Percentiles rank a stretch among this genome's conserved stretches.
Evolutionary conservation across 805 yeast genomes (phyloP).

Genomic region (Zygosaccharomyces siamensis): DNA sequence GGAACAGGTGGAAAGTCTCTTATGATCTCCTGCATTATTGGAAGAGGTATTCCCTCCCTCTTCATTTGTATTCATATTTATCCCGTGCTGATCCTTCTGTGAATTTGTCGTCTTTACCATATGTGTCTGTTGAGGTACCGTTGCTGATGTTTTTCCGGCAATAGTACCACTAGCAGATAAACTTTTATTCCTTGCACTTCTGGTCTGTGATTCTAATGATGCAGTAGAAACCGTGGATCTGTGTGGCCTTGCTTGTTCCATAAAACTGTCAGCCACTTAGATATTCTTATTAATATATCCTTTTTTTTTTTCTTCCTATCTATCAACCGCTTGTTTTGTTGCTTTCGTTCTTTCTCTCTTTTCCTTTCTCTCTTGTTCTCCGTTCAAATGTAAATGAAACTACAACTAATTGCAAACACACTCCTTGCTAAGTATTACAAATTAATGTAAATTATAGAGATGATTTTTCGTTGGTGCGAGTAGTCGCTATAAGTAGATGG

Average conservation of each 20-base stretch:
- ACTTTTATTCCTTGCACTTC: neutral
- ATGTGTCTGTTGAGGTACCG: neutral
- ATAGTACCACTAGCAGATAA: neutral
- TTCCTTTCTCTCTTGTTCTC: neutral
- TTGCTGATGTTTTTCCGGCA: neutral
- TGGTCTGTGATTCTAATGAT: slow-evolving; percentile 11
- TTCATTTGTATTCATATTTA: slow-evolving; percentile 6
- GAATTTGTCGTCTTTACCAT: slow-evolving; percentile 1
- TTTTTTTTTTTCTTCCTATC: neutral
- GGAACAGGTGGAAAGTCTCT: slow-evolving; percentile 6
- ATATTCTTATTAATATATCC: neutral
- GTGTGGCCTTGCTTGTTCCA: slow-evolving; percentile 25
- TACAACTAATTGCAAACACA: neutral
- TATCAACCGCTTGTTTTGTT: neutral
- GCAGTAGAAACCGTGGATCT: slow-evolving; percentile 16
- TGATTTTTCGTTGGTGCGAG: neutral
- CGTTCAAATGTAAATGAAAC: neutral
- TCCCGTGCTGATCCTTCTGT: slow-evolving; percentile 2
- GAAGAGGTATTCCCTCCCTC: slow-evolving; percentile 7
- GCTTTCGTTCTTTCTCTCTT: slow-evolving; percentile 3
- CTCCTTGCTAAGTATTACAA: neutral
- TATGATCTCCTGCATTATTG: neutral
- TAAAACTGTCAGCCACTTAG: slow-evolving; percentile 1
- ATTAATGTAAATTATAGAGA: neutral
- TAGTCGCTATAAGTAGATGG: neutral